These are phyloP conservation scores for Chrysanthemum lavandulifolium DNA, from an alignment of 129 eudicot species.

Conservation along the genomic window DNA sequence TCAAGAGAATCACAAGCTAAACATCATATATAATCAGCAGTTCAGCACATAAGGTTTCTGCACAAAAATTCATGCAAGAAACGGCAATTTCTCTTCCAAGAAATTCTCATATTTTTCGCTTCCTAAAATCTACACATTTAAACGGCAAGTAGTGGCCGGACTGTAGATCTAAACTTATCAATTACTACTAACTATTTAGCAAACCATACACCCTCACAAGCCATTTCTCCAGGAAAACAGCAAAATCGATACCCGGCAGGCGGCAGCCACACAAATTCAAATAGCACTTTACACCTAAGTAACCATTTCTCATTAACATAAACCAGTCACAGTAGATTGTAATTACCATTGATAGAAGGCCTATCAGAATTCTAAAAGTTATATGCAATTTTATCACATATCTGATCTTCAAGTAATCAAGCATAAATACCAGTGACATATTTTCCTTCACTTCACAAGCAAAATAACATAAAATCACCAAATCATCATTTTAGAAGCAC, in stretches of 20 bases:
- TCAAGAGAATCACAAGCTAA: neutral
- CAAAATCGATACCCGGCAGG: neutral
- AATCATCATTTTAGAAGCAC: too few species aligned
- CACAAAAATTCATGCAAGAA: neutral
- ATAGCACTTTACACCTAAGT: neutral
- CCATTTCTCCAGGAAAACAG: constrained; percentile 9
- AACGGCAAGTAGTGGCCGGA: neutral
- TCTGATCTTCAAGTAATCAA: constrained; percentile 8
- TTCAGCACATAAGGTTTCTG: neutral
- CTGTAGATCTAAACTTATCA: constrained; percentile 10
- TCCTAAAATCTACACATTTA: neutral
- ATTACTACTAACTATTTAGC: neutral
- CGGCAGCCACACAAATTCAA: neutral
- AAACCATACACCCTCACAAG: neutral
- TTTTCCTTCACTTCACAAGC: neutral
- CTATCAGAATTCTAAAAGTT: neutral
- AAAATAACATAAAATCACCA: constrained; percentile 4
- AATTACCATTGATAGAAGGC: neutral
- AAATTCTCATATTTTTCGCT: constrained; percentile 2
- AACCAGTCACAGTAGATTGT: neutral
- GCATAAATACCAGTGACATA: neutral
- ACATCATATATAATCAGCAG: neutral
- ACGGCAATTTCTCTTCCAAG: neutral
- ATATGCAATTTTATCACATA: neutral
- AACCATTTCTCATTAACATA: neutral